Percentiles rank a stretch among this genome's conserved stretches.
These are phyloP conservation scores for Wallacemonas collosoma DNA, from an alignment of 208 protist genomes.

Conservation along the genomic window DNA sequence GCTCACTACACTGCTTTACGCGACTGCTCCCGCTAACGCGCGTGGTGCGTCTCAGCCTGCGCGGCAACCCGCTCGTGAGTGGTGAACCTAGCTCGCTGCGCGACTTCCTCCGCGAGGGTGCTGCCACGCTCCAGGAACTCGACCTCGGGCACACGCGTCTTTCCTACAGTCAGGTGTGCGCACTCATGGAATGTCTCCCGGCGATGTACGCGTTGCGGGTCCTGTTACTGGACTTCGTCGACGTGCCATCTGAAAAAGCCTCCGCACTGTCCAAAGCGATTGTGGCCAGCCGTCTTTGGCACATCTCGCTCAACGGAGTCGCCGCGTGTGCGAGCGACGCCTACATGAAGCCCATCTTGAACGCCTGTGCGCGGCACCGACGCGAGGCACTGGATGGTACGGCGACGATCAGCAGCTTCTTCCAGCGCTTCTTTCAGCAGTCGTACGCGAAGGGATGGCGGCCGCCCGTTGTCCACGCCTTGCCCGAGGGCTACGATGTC, in stretches of 20 bases:
- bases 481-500: constrained; percentile 53
- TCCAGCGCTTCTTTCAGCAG: constrained; percentile 24
- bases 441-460: constrained; percentile 22
- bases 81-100: constrained; percentile 36
- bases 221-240: constrained; percentile 68
- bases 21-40: constrained; percentile 48
- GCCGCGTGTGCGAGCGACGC: constrained; percentile 25
- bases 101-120: constrained; percentile 73
- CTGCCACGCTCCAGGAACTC: constrained; percentile 62
- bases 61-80: constrained; percentile 67
- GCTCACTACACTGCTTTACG: constrained; percentile 51
- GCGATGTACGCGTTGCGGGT: constrained; percentile 44
- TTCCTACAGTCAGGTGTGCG: constrained; percentile 41
- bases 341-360: constrained; percentile 23
- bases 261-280: constrained; percentile 51
- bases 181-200: constrained; percentile 68
- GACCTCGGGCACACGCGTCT: constrained; percentile 73
- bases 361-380: neutral
- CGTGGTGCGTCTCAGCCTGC: constrained; percentile 58
- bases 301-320: constrained; percentile 46
- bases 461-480: constrained; percentile 20
- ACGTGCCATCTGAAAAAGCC: constrained; percentile 44
- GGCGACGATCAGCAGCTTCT: constrained; percentile 26
- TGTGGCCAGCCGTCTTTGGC: constrained; percentile 37
- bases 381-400: constrained; percentile 2